Evolutionary conservation across 257 asterid genomes (phyloP).

Genomic region (Lantana camara): DNA sequence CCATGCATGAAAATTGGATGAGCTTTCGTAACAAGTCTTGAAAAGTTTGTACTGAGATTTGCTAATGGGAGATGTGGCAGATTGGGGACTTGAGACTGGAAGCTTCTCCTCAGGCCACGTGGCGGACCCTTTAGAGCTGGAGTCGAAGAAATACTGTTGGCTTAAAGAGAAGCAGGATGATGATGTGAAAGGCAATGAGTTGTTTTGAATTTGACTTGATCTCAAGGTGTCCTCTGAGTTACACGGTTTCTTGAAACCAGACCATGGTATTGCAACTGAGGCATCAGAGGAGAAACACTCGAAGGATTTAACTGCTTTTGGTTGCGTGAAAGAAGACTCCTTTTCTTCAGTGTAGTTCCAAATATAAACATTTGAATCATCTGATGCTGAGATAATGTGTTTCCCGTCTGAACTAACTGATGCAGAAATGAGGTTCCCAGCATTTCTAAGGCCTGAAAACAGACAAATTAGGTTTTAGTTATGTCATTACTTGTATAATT

Average conservation of each 20-base stretch:
- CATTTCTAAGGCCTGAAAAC: constrained; percentile 57
- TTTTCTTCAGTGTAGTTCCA: constrained; percentile 55
- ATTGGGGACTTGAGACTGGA: constrained; percentile 44
- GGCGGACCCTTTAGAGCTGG: constrained; percentile 67
- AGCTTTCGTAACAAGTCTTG: constrained; percentile 60
- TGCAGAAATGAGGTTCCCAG: constrained; percentile 66
- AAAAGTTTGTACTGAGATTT: constrained; percentile 73
- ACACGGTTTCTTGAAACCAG: constrained; percentile 38
- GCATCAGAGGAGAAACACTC: constrained; percentile 77
- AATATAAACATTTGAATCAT: constrained; percentile 65
- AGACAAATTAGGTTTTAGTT: neutral
- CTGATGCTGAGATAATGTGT: constrained; percentile 78
- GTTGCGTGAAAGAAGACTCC: constrained; percentile 35
- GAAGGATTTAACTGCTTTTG: constrained; percentile 54
- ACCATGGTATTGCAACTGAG: constrained; percentile 82
- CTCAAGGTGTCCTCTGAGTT: constrained; percentile 15
- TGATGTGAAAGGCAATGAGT: constrained; percentile 51
- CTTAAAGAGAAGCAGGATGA: constrained; percentile 49
- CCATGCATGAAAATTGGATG: constrained; percentile 75
- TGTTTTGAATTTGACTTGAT: constrained; percentile 25
- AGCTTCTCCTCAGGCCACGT: constrained; percentile 99
- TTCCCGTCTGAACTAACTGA: constrained; percentile 73
- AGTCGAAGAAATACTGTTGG: constrained; percentile 54
- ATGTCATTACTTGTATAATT: neutral
- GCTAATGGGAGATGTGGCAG: constrained; percentile 36